Evolutionary conservation across 805 yeast species (phyloP).

Genomic region (Danielozyma ontarioensis): DNA sequence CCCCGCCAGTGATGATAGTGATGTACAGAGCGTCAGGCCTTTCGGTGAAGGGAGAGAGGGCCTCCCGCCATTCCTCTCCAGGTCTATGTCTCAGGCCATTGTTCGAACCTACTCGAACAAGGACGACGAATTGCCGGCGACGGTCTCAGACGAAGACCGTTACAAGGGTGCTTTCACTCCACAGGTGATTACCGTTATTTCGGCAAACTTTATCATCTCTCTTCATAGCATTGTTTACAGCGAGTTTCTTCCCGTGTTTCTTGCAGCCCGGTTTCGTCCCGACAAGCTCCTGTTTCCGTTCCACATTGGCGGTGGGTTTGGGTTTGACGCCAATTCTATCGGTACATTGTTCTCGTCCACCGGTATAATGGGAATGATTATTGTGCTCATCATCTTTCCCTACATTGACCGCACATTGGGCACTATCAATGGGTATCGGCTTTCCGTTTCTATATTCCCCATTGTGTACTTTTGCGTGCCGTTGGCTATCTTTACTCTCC

Average conservation of each 20-base stretch:
- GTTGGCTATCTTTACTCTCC: conserved; percentile 25
- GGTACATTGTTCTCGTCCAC: conserved; percentile 33
- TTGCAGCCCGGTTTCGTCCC: conserved; percentile 24
- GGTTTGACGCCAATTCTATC: conserved; percentile 24
- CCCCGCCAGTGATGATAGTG: conserved; percentile 1
- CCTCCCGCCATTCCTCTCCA: conserved; percentile 5
- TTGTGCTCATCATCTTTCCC: conserved; percentile 27
- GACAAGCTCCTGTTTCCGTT: conserved; percentile 28
- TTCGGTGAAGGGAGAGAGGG: neutral
- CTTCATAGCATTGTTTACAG: conserved; percentile 27
- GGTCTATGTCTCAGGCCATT: conserved; percentile 16
- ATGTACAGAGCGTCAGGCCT: conserved; percentile 6
- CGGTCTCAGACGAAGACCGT: neutral
- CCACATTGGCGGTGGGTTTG: conserved; percentile 33
- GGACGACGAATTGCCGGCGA: conserved; percentile 3
- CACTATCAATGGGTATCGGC: conserved; percentile 24
- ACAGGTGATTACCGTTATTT: conserved; percentile 24
- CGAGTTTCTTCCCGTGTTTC: conserved; percentile 34
- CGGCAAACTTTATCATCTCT: conserved; percentile 29
- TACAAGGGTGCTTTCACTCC: conserved; percentile 21
- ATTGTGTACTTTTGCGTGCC: conserved; percentile 27
- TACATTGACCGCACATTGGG: conserved; percentile 27
- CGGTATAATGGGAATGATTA: conserved; percentile 31
- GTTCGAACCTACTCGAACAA: conserved; percentile 12
- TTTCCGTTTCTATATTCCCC: conserved; percentile 29